Evolutionary conservation across 495 filamentous ascomycete genomes (phyloP), one percentile per base, ranked within the genome.

Genomic region (Pseudotulostoma volvatum): DNA sequence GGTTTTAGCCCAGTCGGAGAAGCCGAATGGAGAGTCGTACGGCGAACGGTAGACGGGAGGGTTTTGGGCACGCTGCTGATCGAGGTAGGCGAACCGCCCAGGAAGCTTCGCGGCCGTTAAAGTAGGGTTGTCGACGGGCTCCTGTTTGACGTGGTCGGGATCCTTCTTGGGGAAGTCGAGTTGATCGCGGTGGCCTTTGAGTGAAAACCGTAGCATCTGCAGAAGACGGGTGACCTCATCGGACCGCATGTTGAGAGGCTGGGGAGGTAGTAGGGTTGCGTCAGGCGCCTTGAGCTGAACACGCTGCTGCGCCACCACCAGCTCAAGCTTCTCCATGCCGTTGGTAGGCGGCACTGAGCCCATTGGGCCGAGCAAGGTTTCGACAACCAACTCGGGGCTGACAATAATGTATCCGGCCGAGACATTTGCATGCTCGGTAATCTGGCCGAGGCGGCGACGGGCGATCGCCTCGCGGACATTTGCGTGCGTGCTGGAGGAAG

Each of bases 391-490:
- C 50, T 67, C 60, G 31, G 63, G 60, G 44, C 59, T 54, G 41
- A 67, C 61, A 43, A 67, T 67, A 20, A 50, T 61, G 46, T 67
- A 67, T 20, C 63, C 63, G 40, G 61, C 63, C 36, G 64, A 64
- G 9, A 64, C 54, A 53, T 67, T 67, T 52, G 60, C 60, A 54
- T 67, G 63, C 46, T 67, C 63, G 55, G 63, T 67, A 41, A 67
- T 67, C 47, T 67, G 61, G 21, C 52, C 56, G 42, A 67, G 52
- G n/a, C 61, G 63, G 16, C 63, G 63, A n/a, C 63, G 63, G 45
- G 61, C 58, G 31, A 67, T 63, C 36, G 64, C 53, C 45, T 67
- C 63, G 30, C 63, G 61, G 34, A 67, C 61, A 47, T 63, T 65
- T 54, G 61, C 59, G 53, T 61, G 62, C 47, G 61, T 63, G 57